phyloP scores from a whole-genome alignment of 2,329 filamentous ascomycete species.

The Colletotrichum chrysophilum region DNA sequence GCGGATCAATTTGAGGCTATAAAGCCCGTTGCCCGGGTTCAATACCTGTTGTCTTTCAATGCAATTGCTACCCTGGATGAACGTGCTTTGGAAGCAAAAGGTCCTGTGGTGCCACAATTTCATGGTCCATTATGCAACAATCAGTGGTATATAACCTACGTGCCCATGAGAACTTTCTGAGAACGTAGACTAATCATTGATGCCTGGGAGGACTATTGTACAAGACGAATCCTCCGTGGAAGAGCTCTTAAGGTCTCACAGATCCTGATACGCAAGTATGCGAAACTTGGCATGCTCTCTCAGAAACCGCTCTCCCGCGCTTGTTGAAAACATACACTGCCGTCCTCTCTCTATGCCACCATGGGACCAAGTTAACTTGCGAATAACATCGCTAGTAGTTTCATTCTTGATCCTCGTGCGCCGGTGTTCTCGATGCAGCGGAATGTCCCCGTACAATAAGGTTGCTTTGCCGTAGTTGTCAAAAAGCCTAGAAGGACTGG shows the following conservation, averaged over 20 bases:
- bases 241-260: background rate
- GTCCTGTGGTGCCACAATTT: background rate
- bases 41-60: background rate
- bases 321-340: background rate
- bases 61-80: rapidly evolving
- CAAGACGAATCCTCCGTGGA: background rate
- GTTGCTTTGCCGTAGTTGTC: background rate
- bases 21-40: rapidly evolving
- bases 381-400: background rate
- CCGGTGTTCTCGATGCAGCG: too few relatives aligned
- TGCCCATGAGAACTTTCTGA: too few relatives aligned
- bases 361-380: background rate
- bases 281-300: background rate
- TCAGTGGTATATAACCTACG: too few relatives aligned
- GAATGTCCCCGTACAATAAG: too few relatives aligned
- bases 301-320: background rate
- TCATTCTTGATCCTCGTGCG: background rate
- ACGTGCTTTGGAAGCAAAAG: background rate
- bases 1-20: background rate
- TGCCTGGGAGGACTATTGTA: background rate
- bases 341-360: background rate
- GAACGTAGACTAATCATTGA: too few relatives aligned
- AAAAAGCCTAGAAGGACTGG: background rate
- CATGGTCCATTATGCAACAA: too few relatives aligned
- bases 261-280: background rate